Evolutionary conservation across 768 basidiomycete species (phyloP).

Genomic region (Podaxis carcinomalis): DNA sequence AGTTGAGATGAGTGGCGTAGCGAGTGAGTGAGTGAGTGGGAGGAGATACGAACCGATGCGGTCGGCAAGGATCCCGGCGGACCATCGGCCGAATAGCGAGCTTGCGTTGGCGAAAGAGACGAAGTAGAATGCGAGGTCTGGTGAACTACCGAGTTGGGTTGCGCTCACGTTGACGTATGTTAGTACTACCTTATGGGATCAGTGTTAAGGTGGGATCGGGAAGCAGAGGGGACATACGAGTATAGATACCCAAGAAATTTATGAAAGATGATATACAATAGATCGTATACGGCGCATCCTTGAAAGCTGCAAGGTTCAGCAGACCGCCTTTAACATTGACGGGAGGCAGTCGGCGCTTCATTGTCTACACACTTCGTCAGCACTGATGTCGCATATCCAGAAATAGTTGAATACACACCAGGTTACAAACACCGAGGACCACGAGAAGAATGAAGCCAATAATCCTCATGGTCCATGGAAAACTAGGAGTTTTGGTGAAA

Average conservation of each 20-base stretch:
- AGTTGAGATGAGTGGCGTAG: not conserved
- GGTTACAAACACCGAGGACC: slow-evolving; percentile 48
- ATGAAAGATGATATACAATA: slow-evolving; percentile 47
- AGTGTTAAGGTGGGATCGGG: not conserved
- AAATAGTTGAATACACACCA: slow-evolving; percentile 28
- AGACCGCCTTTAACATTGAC: slow-evolving; percentile 50
- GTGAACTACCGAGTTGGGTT: slow-evolving; percentile 40
- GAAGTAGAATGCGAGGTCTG: slow-evolving; percentile 57
- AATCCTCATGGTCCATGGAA: slow-evolving; percentile 73
- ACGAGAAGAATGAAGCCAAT: slow-evolving; percentile 59
- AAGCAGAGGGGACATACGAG: slow-evolving; percentile 30
- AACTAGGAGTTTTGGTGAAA: slow-evolving; percentile 35
- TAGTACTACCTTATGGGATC: slow-evolving; percentile 39
- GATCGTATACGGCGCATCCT: slow-evolving; percentile 44
- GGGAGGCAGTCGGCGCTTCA: slow-evolving; percentile 53
- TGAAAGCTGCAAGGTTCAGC: slow-evolving; percentile 52
- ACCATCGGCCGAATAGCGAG: slow-evolving; percentile 58
- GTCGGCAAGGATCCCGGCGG: slow-evolving; percentile 52
- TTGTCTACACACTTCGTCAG: slow-evolving; percentile 20
- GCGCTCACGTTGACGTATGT: slow-evolving; percentile 67
- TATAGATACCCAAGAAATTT: slow-evolving; percentile 66
- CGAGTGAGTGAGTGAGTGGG: not conserved
- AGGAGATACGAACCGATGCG: slow-evolving; percentile 37
- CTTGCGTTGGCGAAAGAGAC: slow-evolving; percentile 66
- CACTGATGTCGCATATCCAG: not conserved